Evolutionary conservation across 352 stramenopile genomes (phyloP).

Genomic region (Globisporangium camurandrum): DNA sequence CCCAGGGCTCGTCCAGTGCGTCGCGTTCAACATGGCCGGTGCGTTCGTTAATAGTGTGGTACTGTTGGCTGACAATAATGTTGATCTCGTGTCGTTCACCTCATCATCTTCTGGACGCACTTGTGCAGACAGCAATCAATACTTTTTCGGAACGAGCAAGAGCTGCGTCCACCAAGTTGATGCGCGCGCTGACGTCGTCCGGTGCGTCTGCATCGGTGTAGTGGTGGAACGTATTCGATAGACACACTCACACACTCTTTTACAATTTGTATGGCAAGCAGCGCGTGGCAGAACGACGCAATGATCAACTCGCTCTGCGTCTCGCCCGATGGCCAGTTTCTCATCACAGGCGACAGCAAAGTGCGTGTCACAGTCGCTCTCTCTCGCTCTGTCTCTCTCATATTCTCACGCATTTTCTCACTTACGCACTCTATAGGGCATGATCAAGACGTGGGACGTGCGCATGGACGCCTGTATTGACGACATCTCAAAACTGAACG

Average conservation of each 20-base stretch:
- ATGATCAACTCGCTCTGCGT: slow-evolving; percentile 86
- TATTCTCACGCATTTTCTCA: too few species aligned
- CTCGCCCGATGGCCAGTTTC: slow-evolving; percentile 59
- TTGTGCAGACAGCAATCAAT: slow-evolving; percentile 65
- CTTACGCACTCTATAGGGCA: slow-evolving; percentile 22
- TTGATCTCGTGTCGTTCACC: slow-evolving; percentile 2
- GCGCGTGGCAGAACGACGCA: slow-evolving; percentile 75
- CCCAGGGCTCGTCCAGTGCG: slow-evolving; percentile 76
- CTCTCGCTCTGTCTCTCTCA: background rate
- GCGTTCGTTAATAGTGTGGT: background rate
- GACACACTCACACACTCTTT: background rate
- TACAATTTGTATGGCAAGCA: slow-evolving; percentile 8
- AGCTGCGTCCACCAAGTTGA: slow-evolving; percentile 69
- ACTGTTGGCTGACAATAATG: background rate
- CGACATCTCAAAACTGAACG: slow-evolving; percentile 73
- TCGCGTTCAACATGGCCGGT: slow-evolving; percentile 77
- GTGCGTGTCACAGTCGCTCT: slow-evolving; percentile 12
- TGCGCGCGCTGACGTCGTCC: slow-evolving; percentile 34
- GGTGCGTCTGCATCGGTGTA: slow-evolving; percentile 9
- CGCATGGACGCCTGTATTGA: slow-evolving; percentile 74
- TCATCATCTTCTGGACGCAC: background rate
- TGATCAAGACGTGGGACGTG: slow-evolving; percentile 85
- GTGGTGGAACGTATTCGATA: background rate
- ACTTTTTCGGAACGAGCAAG: slow-evolving; percentile 79
- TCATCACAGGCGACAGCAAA: slow-evolving; percentile 82